Percentiles rank a stretch among this genome's conserved stretches.
phyloP scores from a whole-genome alignment of 768 basidiomycete genomes.

The Hericium erinaceus region DNA sequence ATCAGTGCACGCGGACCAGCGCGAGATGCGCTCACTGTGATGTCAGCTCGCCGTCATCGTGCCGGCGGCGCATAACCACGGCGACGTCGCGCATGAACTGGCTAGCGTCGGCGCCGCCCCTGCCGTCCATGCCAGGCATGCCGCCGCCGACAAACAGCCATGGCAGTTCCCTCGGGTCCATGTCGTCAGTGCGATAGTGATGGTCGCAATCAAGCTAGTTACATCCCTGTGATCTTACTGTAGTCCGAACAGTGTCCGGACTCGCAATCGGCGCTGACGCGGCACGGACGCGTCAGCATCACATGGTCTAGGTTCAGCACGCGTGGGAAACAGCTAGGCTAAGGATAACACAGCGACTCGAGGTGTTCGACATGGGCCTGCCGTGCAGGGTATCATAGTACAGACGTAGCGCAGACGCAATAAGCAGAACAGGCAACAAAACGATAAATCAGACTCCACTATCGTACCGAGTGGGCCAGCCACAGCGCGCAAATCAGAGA shows the following conservation, averaged over 20 bases:
- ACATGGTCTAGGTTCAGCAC: background rate
- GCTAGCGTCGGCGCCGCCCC: background rate
- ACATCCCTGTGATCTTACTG: background rate
- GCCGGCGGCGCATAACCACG: background rate
- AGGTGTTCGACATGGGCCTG: background rate
- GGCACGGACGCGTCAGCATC: background rate
- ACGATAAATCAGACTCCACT: slow-evolving; percentile 5
- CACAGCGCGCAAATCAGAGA: background rate
- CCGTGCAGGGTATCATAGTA: background rate
- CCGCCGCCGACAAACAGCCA: background rate
- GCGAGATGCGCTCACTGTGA: too few relatives aligned
- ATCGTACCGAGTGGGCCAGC: background rate
- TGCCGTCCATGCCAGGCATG: background rate
- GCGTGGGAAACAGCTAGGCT: background rate
- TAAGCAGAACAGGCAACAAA: background rate
- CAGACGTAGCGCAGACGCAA: background rate
- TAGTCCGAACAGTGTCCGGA: background rate
- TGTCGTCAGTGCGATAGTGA: background rate
- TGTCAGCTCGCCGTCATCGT: background rate
- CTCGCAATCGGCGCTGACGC: background rate
- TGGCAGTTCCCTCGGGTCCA: background rate
- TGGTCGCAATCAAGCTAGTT: background rate
- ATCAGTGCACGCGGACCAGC: too few relatives aligned
- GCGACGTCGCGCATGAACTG: background rate
- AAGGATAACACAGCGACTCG: background rate